Evolutionary conservation across 495 filamentous ascomycete species (phyloP).

Genomic region (Beverwykella pulmonaria): DNA sequence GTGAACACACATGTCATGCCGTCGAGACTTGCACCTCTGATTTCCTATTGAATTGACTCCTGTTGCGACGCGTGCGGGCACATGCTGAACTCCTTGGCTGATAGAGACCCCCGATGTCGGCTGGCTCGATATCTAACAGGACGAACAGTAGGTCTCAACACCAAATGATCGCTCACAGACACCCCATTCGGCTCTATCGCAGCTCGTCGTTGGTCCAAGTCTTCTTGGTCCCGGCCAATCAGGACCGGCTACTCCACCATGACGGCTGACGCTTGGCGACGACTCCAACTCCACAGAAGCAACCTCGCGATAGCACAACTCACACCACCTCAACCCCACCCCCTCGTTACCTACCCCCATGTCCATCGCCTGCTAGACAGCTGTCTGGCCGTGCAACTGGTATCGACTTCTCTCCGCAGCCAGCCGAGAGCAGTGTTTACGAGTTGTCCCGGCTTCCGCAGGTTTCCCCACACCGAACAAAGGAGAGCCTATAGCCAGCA

Average conservation of each 20-base stretch:
- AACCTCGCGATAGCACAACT: conserved; percentile 19
- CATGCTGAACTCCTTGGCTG: neutral
- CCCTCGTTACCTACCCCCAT: conserved; percentile 33
- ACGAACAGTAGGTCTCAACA: conserved; percentile 5
- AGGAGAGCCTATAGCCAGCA: conserved; percentile 20
- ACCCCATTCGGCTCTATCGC: conserved; percentile 3
- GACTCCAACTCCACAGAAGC: conserved; percentile 6
- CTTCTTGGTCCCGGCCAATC: neutral
- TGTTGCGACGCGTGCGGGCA: neutral
- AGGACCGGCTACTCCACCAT: conserved; percentile 4
- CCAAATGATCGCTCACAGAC: conserved; percentile 23
- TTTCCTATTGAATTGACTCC: conserved; percentile 2
- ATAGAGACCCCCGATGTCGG: neutral
- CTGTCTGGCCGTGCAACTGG: conserved; percentile 48
- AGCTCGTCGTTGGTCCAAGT: conserved; percentile 9
- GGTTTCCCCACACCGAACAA: conserved; percentile 25
- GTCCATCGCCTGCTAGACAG: conserved; percentile 49
- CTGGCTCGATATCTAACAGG: neutral
- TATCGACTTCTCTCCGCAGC: conserved; percentile 43
- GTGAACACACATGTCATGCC: conserved; percentile 34
- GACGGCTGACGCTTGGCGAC: conserved; percentile 16
- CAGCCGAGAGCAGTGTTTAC: conserved; percentile 45
- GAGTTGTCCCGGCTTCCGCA: conserved; percentile 37
- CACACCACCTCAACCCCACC: conserved; percentile 30
- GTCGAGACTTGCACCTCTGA: conserved; percentile 32